Base-by-base conservation (phyloP, 345 rosid genomes). In the Syzygium oleosum region DNA sequence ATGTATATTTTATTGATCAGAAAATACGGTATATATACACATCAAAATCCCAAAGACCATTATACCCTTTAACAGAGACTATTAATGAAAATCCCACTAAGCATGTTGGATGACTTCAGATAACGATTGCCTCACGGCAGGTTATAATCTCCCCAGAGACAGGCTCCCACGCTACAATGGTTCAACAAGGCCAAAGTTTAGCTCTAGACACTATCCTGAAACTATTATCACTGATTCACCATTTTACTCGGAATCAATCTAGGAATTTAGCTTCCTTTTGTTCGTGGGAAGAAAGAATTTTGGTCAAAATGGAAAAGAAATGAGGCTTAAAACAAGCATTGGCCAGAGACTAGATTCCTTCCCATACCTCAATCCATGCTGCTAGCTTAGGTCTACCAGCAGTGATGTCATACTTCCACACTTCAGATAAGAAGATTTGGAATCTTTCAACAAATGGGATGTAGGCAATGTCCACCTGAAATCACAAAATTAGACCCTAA, bases 381-480 rank as follows among this genome's bases (percentile, higher is more conserved):
- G 95, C 91, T 59, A 98, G 90, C 89, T 92, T 95, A 78, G 98
- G 98, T 90, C 99, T 94, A 87, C 93, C 95, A 61, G 89, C 92
- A 85, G 95, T 92, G 51, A 96, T 87, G 87, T 95, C 98, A 63
- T 87, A 90, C 88, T 94, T 94, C 3, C 89, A 92, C 54, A 87
- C 89, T 55, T 95, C 97, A 3, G 84, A 88, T 59, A 95, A 86
- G 91, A 93, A 89, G 88, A 91, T 89, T 16, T 91, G 94, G 90
- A 92, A 92, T 90, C 96, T 93, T 87, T 98, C 98, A 46, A 94
- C 88, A 49, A 95, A 95, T 5, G 98, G 90, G 84, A 94, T 92
- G 86, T 93, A 95, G 46, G 97, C 97, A 38, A 95, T 93, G 90
- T 96, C 98, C 86, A 91, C 98, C 98, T 96, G 77, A 90, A 77